Percentiles rank a stretch among this genome's conserved stretches.
phyloP scores from a whole-genome alignment of 2,329 filamentous ascomycete species.

The Colletotrichum chlorophyti region DNA sequence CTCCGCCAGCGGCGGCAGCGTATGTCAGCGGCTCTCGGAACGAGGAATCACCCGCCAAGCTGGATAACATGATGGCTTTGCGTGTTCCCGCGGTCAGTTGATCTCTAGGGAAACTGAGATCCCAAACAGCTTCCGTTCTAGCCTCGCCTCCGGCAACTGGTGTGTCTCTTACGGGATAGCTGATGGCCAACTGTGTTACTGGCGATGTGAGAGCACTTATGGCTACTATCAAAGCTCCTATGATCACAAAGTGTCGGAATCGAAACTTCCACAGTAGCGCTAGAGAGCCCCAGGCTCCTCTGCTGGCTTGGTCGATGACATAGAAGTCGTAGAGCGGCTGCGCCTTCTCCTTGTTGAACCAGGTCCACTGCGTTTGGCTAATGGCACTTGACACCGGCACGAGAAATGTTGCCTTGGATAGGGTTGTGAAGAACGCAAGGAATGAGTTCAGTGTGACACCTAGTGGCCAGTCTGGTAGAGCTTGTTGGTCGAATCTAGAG shows the following conservation, averaged over 20 bases:
- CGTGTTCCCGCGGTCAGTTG: neutral
- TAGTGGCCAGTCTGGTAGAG: slow-evolving; percentile 15
- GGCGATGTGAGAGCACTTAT: slow-evolving; percentile 17
- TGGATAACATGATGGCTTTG: neutral
- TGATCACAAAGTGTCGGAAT: neutral
- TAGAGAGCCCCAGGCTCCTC: slow-evolving; percentile 29
- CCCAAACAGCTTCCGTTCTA: neutral
- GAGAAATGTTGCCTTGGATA: slow-evolving; percentile 33
- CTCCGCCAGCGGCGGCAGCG: neutral
- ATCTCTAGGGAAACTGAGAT: neutral
- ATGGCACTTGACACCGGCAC: slow-evolving; percentile 35
- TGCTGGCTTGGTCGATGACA: slow-evolving; percentile 32
- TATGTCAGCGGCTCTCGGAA: neutral
- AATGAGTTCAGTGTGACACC: slow-evolving; percentile 30
- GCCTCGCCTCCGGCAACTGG: neutral
- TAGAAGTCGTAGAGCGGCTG: slow-evolving; percentile 32
- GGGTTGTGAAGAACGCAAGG: slow-evolving; percentile 35
- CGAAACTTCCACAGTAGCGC: neutral
- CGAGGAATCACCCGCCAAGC: neutral
- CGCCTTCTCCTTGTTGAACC: slow-evolving; percentile 25
- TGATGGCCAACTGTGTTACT: slow-evolving; percentile 21
- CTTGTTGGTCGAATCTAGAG: neutral
- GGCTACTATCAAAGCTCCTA: slow-evolving; percentile 5
- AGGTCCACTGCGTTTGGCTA: slow-evolving; percentile 35
- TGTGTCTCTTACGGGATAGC: slow-evolving; percentile 7